Evolutionary conservation across 139 green algal genomes (phyloP).

Genomic region (Deuterostichococcus epilithicus): DNA sequence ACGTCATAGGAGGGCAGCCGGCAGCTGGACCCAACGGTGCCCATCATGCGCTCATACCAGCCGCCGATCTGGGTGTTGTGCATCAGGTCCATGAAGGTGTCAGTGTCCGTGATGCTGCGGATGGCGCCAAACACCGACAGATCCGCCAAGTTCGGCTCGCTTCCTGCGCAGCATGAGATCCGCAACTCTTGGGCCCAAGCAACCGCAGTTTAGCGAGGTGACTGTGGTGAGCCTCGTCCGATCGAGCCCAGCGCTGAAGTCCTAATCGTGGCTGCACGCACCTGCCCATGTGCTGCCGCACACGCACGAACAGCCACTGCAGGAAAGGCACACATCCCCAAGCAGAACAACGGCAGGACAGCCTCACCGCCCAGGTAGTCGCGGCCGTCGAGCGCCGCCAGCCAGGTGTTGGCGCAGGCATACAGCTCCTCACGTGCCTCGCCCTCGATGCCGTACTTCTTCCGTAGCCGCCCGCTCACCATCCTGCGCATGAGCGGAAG

Average conservation of each 20-base stretch:
- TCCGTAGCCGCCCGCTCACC: constrained; percentile 36
- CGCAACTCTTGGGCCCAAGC: too few relatives aligned
- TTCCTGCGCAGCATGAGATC: constrained; percentile 47
- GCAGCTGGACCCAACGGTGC: constrained; percentile 32
- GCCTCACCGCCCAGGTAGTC: constrained; percentile 7
- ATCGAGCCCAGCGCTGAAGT: too few relatives aligned
- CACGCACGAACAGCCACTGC: neutral
- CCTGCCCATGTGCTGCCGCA: too few relatives aligned
- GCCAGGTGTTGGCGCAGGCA: constrained; percentile 48
- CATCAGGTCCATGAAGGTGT: constrained; percentile 86
- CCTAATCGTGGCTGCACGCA: too few relatives aligned
- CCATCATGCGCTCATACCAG: constrained; percentile 77
- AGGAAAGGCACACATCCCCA: neutral
- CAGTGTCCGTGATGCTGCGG: constrained; percentile 65
- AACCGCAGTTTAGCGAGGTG: too few relatives aligned
- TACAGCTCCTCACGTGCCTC: constrained; percentile 77
- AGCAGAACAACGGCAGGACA: neutral
- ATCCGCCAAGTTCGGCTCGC: constrained; percentile 85
- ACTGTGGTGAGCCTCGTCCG: too few relatives aligned
- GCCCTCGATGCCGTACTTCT: constrained; percentile 88
- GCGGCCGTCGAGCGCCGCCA: constrained; percentile 26
- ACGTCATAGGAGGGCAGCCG: neutral
- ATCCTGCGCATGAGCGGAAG: too few relatives aligned
- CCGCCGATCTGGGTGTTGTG: constrained; percentile 52
- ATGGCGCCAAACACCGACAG: constrained; percentile 90